phyloP scores from a whole-genome alignment of 2,329 filamentous ascomycete genomes.

The Aspergillus japonicus region DNA sequence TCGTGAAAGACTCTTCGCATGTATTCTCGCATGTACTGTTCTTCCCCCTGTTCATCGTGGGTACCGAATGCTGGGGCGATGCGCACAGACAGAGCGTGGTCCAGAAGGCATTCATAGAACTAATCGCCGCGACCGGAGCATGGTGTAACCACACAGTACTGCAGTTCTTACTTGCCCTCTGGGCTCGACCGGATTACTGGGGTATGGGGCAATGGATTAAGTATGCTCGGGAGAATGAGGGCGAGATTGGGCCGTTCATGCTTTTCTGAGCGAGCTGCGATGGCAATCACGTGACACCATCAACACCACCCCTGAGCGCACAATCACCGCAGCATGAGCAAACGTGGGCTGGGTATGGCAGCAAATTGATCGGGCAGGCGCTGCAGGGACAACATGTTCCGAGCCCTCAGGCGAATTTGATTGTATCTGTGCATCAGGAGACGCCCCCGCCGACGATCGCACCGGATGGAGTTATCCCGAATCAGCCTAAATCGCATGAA shows the following conservation, averaged over 20 bases:
- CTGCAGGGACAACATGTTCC: no score
- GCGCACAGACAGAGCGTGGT: conserved; percentile 4
- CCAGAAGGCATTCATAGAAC: conserved; percentile 10
- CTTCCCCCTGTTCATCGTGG: conserved; percentile 27
- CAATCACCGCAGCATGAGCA: no score
- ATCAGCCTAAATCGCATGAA: no score
- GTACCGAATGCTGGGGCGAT: conserved; percentile 18
- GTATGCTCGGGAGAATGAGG: conserved; percentile 12
- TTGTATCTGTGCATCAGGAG: no score
- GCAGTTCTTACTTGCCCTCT: conserved; percentile 21
- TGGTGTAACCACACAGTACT: conserved; percentile 21
- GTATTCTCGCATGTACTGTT: conserved; percentile 25
- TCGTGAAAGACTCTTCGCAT: conserved; percentile 8
- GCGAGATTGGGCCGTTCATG: conserved; percentile 9
- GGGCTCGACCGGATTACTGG: conserved; percentile 15
- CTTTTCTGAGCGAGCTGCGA: conserved; percentile 7
- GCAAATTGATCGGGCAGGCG: no score
- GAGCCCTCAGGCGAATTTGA: no score
- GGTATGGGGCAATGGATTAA: conserved; percentile 16
- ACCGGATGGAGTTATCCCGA: no score
- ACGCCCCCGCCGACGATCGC: no score
- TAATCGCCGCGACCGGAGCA: conserved; percentile 13
- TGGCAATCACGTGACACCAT: no score
- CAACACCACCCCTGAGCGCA: no score
- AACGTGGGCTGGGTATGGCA: no score